Percentiles rank a stretch among this genome's conserved stretches.
Evolutionary conservation across 2,329 filamentous ascomycete species (phyloP).

Genomic region (Curvularia sp.): DNA sequence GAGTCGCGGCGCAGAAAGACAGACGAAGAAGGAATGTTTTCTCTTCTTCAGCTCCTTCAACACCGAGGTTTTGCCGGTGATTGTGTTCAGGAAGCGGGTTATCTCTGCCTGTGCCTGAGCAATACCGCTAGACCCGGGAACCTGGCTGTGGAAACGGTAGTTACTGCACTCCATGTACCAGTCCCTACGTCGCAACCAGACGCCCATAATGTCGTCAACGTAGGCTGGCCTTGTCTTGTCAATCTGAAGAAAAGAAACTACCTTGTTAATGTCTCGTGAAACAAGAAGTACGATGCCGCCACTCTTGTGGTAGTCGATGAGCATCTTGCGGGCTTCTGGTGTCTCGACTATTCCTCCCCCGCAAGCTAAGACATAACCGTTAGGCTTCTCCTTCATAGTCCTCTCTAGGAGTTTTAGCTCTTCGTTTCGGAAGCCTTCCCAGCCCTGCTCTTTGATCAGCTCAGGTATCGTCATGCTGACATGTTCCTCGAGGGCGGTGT

Average conservation of each 20-base stretch:
- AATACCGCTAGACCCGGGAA: constrained; percentile 59
- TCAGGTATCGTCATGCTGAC: constrained; percentile 82
- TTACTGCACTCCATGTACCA: constrained; percentile 96
- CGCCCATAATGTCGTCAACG: constrained; percentile 87
- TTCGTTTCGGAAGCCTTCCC: constrained; percentile 84
- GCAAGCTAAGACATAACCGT: constrained; percentile 86
- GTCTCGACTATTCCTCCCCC: constrained; percentile 93
- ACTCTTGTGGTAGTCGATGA: constrained; percentile 73
- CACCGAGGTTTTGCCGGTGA: constrained; percentile 66
- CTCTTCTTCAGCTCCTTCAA: constrained; percentile 68
- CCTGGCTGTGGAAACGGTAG: constrained; percentile 87
- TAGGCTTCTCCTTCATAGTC: constrained; percentile 75
- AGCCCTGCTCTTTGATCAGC: constrained; percentile 79
- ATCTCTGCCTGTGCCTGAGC: constrained; percentile 71
- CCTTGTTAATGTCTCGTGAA: constrained; percentile 83
- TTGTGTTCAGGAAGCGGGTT: constrained; percentile 71
- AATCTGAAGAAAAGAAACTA: constrained; percentile 85
- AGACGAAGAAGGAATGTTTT: constrained; percentile 86
- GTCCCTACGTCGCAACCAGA: constrained; percentile 86
- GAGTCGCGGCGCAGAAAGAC: constrained; percentile 82
- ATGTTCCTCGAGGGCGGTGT: constrained; percentile 80
- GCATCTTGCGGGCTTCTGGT: constrained; percentile 76
- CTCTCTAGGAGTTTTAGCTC: constrained; percentile 78
- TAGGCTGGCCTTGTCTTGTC: constrained; percentile 94
- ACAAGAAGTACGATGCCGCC: constrained; percentile 88